Conservation (phyloP, 257 asterid species). For the Cordia subcordata region DNA sequence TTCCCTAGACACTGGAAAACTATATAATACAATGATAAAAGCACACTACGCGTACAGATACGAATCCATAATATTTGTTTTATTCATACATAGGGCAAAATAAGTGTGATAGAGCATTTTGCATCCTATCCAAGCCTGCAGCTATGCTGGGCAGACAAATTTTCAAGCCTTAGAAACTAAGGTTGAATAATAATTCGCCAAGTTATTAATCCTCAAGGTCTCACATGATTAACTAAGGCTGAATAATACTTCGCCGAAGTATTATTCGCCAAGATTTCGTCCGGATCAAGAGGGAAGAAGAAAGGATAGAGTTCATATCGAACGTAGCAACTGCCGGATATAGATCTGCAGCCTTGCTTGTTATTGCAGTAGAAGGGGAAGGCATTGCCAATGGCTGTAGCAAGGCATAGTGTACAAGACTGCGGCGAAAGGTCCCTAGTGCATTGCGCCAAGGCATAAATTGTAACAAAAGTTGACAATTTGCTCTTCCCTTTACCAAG, state of each 20-base stretch:
- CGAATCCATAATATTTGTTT: too few species aligned
- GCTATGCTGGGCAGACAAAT: too few species aligned
- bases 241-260: not conserved
- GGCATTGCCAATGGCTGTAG: not conserved
- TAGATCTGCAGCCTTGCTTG: not conserved
- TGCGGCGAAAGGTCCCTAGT: constrained; percentile 9
- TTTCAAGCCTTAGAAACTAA: too few species aligned
- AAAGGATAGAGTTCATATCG: constrained; percentile 10
- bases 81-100: too few species aligned
- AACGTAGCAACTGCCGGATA: constrained; percentile 4
- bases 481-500: not conserved
- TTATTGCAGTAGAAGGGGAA: not conserved
- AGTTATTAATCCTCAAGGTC: too few species aligned
- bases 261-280: not conserved
- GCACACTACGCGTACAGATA: too few species aligned
- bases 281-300: constrained; percentile 1
- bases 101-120: too few species aligned
- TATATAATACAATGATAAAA: too few species aligned
- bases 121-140: too few species aligned
- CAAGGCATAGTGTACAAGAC: constrained; percentile 7
- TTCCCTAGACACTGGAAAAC: too few species aligned
- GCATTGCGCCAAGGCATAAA: constrained; percentile 11
- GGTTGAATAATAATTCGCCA: too few species aligned
- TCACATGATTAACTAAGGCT: constrained; percentile 1
- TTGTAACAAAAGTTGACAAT: not conserved